Base-by-base conservation (phyloP, 768 basidiomycete species). In the Pleurotus citrinopileatus region DNA sequence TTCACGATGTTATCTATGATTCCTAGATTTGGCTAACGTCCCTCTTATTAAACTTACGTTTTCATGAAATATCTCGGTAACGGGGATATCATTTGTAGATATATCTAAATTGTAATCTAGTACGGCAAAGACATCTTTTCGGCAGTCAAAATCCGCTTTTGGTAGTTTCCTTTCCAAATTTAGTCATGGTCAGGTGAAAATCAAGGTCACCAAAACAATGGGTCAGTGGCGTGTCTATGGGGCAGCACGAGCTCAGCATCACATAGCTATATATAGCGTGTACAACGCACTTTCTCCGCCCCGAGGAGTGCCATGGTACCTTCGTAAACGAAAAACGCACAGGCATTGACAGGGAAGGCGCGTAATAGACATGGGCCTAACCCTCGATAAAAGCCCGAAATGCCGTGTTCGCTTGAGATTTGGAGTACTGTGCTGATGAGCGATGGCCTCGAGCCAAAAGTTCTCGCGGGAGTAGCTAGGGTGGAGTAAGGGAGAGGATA, bases 341-440 rank as follows among this genome's bases (percentile, higher is more conserved):
- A 86, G 0, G 89, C 88, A 65, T 92, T 92, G 0, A 83, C 80
- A 12, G 90, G 90, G 68, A 91, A 87, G 17, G 90, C 87, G 56
- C 89, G 76, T 55, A 91, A 67, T 22, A 89, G 70, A 53, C 80
- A 82, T 28, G 88, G 87, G 9, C 77, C 80, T 23, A 89, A 70
- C 1, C 89, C 90, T 58, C 87, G 77, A 67, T 77, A 82, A 62
- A 82, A 86, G 27, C 85, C 84, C 37, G 70, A 57, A 36, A 76
- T 52, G 5, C 86, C 86, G 46, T 83, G 77, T 22, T 70, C 71
- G 27, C 68, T 56, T 62, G 81, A 77, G 34, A 88, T 86, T 37
- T 77, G 72, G 44, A 77, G 70, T 3, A 79, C 79, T 4, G 81
- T 79, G 12, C 66, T 63, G 29, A 69, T 46, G 54, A 86, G 82